phyloP scores from a whole-genome alignment of 2,329 filamentous ascomycete species.

The Fusarium domesticum region DNA sequence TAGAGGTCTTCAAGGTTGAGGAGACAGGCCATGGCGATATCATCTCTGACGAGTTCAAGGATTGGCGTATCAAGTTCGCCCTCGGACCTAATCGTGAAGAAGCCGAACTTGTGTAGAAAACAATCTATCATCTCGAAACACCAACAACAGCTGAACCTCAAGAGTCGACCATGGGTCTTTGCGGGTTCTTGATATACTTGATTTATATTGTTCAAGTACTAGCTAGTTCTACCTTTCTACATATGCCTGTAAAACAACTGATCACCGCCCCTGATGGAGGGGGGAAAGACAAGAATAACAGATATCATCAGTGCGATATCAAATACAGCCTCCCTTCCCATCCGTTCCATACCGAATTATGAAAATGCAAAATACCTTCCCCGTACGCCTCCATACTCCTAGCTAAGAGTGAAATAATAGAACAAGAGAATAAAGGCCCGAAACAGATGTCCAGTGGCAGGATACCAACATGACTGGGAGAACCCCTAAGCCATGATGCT shows the following conservation, averaged over 20 bases:
- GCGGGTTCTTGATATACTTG: background rate
- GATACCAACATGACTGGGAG: background rate
- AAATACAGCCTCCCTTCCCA: background rate
- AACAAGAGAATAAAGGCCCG: background rate
- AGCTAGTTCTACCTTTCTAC: conserved; percentile 17
- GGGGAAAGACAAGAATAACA: background rate
- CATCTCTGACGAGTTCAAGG: conserved; percentile 71
- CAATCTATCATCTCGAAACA: background rate
- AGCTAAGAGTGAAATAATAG: background rate
- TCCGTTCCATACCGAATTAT: background rate
- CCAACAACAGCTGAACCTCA: background rate
- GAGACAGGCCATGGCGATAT: conserved; percentile 71
- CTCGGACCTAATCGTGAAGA: conserved; percentile 30
- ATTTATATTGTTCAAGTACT: conserved; percentile 9
- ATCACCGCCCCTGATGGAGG: no score
- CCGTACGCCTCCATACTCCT: background rate
- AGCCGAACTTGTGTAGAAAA: background rate
- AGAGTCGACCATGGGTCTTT: background rate
- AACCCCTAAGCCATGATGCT: background rate
- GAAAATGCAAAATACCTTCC: background rate
- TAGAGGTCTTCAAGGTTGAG: conserved; percentile 73
- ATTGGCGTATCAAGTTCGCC: conserved; percentile 63
- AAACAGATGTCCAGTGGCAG: background rate
- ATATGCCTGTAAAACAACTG: background rate
- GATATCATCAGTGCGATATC: no score